Evolutionary conservation across 2,329 filamentous ascomycete genomes (phyloP).

Genomic region (Fusarium sp.): DNA sequence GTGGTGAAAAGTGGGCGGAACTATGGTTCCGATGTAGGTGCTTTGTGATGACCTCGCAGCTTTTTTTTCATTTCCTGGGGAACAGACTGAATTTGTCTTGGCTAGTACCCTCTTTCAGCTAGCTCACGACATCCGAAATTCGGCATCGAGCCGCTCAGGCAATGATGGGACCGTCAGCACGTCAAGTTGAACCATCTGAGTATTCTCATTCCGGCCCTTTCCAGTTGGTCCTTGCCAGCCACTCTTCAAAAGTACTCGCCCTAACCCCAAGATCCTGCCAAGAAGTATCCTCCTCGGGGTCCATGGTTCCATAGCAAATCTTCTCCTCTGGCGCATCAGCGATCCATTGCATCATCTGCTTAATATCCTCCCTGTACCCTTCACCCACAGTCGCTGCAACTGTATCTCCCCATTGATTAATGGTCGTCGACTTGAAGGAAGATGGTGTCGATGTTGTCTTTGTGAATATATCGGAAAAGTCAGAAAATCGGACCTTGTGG

Average conservation of each 20-base stretch:
- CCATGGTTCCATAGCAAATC: slow-evolving; percentile 21
- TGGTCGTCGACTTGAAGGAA: not conserved
- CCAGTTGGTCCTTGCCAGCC: slow-evolving; percentile 6
- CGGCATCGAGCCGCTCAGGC: too few relatives aligned
- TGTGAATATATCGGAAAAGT: slow-evolving; percentile 24
- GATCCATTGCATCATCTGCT: slow-evolving; percentile 39
- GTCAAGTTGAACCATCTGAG: not conserved
- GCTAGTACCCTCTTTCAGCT: not conserved
- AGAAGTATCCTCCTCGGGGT: slow-evolving; percentile 5
- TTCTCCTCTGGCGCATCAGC: slow-evolving; percentile 16
- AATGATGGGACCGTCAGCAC: too few relatives aligned
- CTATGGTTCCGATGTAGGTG: not conserved
- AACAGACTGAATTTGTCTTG: not conserved
- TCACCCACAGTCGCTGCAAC: slow-evolving; percentile 14
- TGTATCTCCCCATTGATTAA: not conserved
- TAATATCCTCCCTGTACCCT: slow-evolving; percentile 26
- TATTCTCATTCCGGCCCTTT: not conserved
- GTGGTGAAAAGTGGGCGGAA: not conserved
- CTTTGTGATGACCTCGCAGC: not conserved
- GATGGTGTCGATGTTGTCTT: not conserved
- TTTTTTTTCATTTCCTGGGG: not conserved
- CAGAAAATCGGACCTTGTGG: slow-evolving; percentile 7
- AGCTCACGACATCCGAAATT: too few relatives aligned
- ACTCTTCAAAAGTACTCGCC: slow-evolving; percentile 27
- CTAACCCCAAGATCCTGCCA: slow-evolving; percentile 14